Evolutionary conservation across 345 rosid species (phyloP), one percentile per base, ranked within the genome.

Genomic region (Salix arbutifolia): DNA sequence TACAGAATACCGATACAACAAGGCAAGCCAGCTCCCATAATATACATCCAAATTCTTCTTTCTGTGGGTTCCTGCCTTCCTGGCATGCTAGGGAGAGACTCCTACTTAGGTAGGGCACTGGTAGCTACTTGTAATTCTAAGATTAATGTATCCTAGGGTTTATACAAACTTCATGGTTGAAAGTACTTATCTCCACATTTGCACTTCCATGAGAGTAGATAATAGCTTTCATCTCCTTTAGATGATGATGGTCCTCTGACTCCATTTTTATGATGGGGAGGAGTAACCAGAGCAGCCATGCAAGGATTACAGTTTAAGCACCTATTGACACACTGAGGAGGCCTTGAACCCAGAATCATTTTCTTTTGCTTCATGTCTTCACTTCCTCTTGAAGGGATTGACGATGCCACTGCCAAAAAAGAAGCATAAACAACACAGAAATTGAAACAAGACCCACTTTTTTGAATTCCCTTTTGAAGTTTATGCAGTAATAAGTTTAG

Each of bases 301-400:
- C 97, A 94, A 23, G 96, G 94, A 46, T 80, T 88, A 82, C 97
- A 92, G 60, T 77, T 82, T 18, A 56, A 74, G 82, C 98, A 94
- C 83, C 78, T 88, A 85, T 84, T 83, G 16, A 77, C 79, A 81
- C 98, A 94, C 58, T 60, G 31, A 0, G 98, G 96, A 69, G 96
- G 98, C 86, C 80, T 87, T 79, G 98, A 94, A 33, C 97, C 98
- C 79, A 90, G 13, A 61, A 85, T 84, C 88, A 68, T 74, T 81
- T 82, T 76, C 70, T 60, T 79, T 26, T 58, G 72, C 78, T 78
- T 58, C 73, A 76, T 62, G 65, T 9, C 74, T 10, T 74, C 66
- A 17, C 38, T 23, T 18, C n/a, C 67, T 52, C 69, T 69, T 19
- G 61, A 46, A 37, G 68, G 33, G 26, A 8, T 5, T 13, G 73